A percentile compares a stretch with the other conserved stretches of the same genome.
These are phyloP conservation scores for Cynanchum wilfordii DNA, from an alignment of 257 asterid genomes.

Conservation along the genomic window DNA sequence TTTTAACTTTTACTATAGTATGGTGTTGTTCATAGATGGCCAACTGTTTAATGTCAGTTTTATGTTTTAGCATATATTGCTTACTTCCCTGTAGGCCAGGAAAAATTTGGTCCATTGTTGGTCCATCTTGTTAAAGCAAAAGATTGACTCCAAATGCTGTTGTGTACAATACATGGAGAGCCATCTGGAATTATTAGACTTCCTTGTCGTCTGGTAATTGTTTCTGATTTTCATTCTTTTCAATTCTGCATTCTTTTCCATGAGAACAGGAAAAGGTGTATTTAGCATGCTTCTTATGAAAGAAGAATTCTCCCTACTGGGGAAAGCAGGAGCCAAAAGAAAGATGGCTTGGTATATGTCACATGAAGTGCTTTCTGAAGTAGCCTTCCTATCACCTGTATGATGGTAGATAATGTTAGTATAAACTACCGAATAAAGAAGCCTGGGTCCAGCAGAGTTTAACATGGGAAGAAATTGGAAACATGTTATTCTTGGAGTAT, in stretches of 20 bases:
- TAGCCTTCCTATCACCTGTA: background rate
- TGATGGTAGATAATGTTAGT: background rate
- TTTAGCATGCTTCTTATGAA: background rate
- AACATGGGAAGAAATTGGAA: background rate
- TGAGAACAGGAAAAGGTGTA: background rate
- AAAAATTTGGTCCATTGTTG: slow-evolving; percentile 87
- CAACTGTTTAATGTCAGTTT: slow-evolving; percentile 9
- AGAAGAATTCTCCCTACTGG: background rate
- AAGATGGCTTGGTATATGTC: background rate
- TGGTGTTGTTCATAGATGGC: background rate
- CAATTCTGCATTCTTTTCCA: background rate
- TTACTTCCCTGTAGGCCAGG: slow-evolving; percentile 58
- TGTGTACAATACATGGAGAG: slow-evolving; percentile 85
- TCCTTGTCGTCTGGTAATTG: slow-evolving; percentile 87
- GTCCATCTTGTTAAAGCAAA: slow-evolving; percentile 86
- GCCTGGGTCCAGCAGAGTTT: background rate
- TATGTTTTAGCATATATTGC: slow-evolving; percentile 22
- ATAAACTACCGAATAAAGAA: background rate
- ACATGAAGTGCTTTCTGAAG: background rate
- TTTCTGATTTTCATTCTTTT: slow-evolving; percentile 11
- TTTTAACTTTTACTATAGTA: slow-evolving; percentile 1
- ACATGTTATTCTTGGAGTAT: background rate
- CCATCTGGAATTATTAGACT: slow-evolving; percentile 90
- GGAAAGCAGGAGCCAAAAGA: background rate
- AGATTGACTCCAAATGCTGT: slow-evolving; percentile 59